phyloP scores from a whole-genome alignment of 2,329 filamentous ascomycete genomes.

The Trichoderma oligosporum region DNA sequence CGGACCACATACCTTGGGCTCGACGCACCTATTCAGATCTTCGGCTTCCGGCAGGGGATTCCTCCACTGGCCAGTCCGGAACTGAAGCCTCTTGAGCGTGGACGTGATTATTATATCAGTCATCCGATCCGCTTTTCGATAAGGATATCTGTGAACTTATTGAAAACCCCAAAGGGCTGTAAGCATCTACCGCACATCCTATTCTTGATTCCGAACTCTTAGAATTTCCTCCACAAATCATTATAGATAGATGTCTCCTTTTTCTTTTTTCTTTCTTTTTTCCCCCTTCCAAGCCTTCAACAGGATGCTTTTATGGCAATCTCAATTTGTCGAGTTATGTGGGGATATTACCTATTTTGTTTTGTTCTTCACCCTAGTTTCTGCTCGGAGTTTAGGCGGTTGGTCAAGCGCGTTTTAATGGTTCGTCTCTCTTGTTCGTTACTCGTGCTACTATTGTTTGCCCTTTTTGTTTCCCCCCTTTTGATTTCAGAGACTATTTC shows the following conservation, averaged over 20 bases:
- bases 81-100: slow-evolving; percentile 22
- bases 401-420: slow-evolving; percentile 7
- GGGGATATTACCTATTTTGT: not conserved
- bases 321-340: not conserved
- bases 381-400: slow-evolving; percentile 1
- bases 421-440: not conserved
- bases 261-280: not conserved
- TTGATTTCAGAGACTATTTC: not conserved
- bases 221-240: not conserved
- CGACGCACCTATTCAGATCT: slow-evolving; percentile 34
- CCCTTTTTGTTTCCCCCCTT: not conserved
- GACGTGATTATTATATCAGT: not conserved
- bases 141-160: not conserved
- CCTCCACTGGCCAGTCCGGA: slow-evolving; percentile 24
- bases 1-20: slow-evolving; percentile 19
- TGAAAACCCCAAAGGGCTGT: not conserved
- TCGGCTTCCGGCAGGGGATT: slow-evolving; percentile 40
- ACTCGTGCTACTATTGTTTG: not conserved
- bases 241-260: not conserved
- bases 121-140: not conserved
- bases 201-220: not conserved
- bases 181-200: not conserved
- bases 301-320: not conserved
- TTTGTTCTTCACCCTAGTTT: not conserved
- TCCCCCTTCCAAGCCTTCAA: not conserved